Evolutionary conservation across 2,329 filamentous ascomycete genomes (phyloP).

Genomic region (Trichoderma aggressivum): DNA sequence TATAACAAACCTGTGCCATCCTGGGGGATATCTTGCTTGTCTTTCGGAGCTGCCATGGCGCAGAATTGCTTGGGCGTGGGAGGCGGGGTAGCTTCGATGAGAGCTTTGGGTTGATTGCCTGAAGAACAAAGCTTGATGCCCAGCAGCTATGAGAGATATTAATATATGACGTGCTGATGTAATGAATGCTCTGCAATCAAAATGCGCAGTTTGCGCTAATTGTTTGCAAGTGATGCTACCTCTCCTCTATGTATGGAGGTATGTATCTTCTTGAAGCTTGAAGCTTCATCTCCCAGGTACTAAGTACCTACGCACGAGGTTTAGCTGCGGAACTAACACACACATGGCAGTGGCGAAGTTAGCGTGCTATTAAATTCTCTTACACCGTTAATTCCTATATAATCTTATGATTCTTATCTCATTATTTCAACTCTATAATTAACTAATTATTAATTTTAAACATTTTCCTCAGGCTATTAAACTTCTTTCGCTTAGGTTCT

Average conservation of each 20-base stretch:
- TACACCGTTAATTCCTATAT: background rate
- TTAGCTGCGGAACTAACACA: background rate
- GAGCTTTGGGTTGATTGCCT: background rate
- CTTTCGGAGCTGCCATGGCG: slow-evolving; percentile 3
- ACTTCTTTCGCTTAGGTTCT: slow-evolving; percentile 17
- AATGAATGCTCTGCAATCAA: background rate
- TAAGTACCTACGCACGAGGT: background rate
- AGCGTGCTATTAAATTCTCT: background rate
- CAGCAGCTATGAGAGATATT: slow-evolving; percentile 2
- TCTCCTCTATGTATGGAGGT: background rate
- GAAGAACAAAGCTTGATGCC: background rate
- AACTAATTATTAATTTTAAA: slow-evolving; percentile 15
- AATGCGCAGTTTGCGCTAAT: slow-evolving; percentile 13
- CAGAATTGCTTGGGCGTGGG: background rate
- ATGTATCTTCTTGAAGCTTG: background rate
- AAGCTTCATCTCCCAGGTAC: background rate
- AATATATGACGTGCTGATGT: background rate
- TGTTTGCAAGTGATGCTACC: slow-evolving; percentile 8
- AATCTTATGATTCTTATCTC: background rate
- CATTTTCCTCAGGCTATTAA: slow-evolving; percentile 14
- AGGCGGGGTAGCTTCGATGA: slow-evolving; percentile 12
- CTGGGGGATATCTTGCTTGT: background rate
- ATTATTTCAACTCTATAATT: background rate
- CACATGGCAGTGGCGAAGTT: background rate
- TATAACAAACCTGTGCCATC: slow-evolving; percentile 13